phyloP scores from a whole-genome alignment of 2,329 filamentous ascomycete species.

The Aspergillus texensis region DNA sequence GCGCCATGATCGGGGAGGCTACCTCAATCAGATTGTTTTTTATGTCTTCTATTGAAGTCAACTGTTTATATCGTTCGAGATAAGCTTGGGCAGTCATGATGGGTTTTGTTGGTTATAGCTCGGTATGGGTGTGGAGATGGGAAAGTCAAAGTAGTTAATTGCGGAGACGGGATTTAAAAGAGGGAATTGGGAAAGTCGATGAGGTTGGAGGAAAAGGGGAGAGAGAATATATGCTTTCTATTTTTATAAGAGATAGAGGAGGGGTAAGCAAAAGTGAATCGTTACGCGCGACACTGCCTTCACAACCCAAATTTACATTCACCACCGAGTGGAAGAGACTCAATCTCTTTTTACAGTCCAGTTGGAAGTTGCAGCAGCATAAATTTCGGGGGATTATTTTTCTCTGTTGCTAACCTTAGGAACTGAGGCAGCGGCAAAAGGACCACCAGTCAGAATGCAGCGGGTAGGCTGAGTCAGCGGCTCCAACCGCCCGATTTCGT shows the following conservation, averaged over 20 bases:
- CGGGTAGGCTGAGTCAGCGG: conserved; percentile 22
- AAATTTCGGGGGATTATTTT: neutral
- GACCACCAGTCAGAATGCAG: neutral
- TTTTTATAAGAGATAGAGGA: neutral
- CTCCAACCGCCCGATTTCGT: neutral
- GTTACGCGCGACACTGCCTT: neutral
- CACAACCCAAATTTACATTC: neutral
- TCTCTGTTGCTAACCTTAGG: neutral
- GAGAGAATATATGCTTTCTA: neutral
- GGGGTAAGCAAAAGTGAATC: conserved; percentile 1
- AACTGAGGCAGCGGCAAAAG: neutral
- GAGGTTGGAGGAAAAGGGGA: neutral
- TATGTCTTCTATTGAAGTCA: conserved; percentile 48
- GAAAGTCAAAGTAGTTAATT: conserved; percentile 7
- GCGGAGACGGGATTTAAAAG: conserved; percentile 4
- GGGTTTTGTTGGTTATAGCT: conserved; percentile 13
- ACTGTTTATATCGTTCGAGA: conserved; percentile 47
- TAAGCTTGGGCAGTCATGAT: conserved; percentile 38
- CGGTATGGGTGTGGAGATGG: conserved; percentile 4
- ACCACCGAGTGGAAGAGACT: neutral
- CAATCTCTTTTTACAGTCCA: neutral
- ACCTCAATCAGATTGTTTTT: conserved; percentile 55
- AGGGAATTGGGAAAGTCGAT: neutral
- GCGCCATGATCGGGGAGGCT: conserved; percentile 12
- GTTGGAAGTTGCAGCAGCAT: neutral